Evolutionary conservation across 306 rosid species (phyloP).

Genomic region (Rosa persica): DNA sequence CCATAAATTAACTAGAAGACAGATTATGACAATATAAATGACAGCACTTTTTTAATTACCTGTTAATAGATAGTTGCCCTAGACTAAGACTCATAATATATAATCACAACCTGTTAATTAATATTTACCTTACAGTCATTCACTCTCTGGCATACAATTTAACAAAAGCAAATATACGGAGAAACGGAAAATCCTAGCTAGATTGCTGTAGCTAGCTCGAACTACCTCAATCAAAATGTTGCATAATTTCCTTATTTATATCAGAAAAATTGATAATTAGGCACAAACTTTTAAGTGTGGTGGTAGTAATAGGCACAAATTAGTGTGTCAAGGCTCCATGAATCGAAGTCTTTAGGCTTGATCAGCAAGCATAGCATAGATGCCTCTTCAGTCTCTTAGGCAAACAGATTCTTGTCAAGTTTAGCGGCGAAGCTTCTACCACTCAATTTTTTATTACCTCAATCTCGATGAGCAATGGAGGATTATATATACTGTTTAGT

Average conservation of each 20-base stretch:
- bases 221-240: not conserved
- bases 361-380: slow-evolving; percentile 21
- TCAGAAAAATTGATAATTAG: not conserved
- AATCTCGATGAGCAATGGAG: slow-evolving; percentile 15
- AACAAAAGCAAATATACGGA: not conserved
- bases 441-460: slow-evolving; percentile 6
- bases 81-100: not conserved
- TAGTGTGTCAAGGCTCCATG: slow-evolving; percentile 20
- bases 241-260: not conserved
- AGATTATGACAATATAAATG: not conserved
- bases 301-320: slow-evolving; percentile 1
- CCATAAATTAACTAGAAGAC: not conserved
- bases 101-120: not conserved
- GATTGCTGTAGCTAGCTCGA: not conserved
- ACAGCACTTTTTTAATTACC: not conserved
- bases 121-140: not conserved
- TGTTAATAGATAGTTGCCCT: not conserved
- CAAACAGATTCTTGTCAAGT: slow-evolving; percentile 29
- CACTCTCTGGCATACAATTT: not conserved
- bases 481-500: not conserved
- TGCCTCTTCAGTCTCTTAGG: slow-evolving; percentile 31
- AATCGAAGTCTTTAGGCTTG: slow-evolving; percentile 9
- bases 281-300: not conserved
- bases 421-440: slow-evolving; percentile 57
- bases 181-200: not conserved